Base-by-base conservation (phyloP, 805 yeast species). In the Hanseniaspora nectarophila region DNA sequence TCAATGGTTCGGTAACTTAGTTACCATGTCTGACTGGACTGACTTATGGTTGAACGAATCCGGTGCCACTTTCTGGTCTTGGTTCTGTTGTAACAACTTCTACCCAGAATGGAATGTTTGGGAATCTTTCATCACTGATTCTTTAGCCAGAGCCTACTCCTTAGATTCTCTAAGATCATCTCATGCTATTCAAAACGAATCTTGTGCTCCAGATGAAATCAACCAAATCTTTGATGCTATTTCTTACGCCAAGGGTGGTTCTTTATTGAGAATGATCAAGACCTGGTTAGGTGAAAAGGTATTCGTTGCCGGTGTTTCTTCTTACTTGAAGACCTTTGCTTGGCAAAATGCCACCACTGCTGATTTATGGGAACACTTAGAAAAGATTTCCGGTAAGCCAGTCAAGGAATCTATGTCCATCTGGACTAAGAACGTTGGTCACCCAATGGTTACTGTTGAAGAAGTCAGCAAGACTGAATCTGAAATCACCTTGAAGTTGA, bases 1-100 rank as follows among this genome's bases (percentile, higher is more conserved):
- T 67, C 95, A 85, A 71, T 85, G 95, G 95, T 85, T 85, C 61
- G 95, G 95, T 63, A 82, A 85, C 67, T 73, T 85, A 67, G 94
- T 85, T 55, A 85, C 95, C 51, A 85, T 85, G 94, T 89, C 84
- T 62, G 85, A 86, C 82, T 85, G 95, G 95, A 86, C 83, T 67
- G 90, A 86, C 58, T 74, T 85, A 61, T 85, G 92, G 90, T 75
- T 85, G 60, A 85, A 85, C 64, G 95, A 85, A 70, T 90, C 92
- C 43, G 85, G 85, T 60, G 95, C 95, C 45, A 85, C 94, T 51
- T 85, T 90, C 86, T 83, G 82, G 82, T 84, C 90, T 4, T 85
- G 90, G 88, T 81, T 77, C 63, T 82, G 89, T 9, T 81, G 86
- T 65, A 80, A 84, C 67, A 68, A 79, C 43, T 74, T 83, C 61